A percentile compares a stretch with the other conserved stretches of the same genome.
These are phyloP conservation scores for Nemophila menziesii DNA, from an alignment of 257 asterid species.

Conservation along the genomic window DNA sequence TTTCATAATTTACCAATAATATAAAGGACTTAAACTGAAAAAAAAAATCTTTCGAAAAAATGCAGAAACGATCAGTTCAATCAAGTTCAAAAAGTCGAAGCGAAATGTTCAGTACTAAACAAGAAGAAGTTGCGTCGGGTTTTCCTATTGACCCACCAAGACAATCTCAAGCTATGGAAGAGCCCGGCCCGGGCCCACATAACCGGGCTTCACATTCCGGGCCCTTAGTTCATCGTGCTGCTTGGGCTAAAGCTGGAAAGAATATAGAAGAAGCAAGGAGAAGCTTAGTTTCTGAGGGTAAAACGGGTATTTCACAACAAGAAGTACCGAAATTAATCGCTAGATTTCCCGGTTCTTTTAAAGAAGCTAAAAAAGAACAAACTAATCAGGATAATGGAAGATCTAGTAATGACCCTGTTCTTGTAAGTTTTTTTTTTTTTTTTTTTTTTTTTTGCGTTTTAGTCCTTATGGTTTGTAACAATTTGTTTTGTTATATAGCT, in stretches of 20 bases:
- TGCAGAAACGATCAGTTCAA: slow-evolving; percentile 72
- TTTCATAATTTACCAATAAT: background rate
- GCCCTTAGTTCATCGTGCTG: slow-evolving; percentile 76
- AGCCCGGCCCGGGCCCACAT: slow-evolving; percentile 40
- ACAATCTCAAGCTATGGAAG: slow-evolving; percentile 61
- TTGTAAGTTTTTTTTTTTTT: slow-evolving; percentile 27
- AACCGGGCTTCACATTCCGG: slow-evolving; percentile 93
- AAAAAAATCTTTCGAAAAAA: too few relatives aligned
- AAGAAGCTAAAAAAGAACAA: slow-evolving; percentile 53
- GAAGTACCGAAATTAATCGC: slow-evolving; percentile 61
- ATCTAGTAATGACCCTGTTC: slow-evolving; percentile 41
- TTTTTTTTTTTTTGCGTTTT: background rate
- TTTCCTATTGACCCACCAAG: slow-evolving; percentile 93
- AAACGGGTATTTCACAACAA: slow-evolving; percentile 32
- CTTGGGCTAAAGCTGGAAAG: slow-evolving; percentile 74
- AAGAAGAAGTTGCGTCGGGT: slow-evolving; percentile 84
- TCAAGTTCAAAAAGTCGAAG: slow-evolving; percentile 87
- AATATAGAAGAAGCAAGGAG: slow-evolving; percentile 62
- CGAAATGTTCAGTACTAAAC: slow-evolving; percentile 88
- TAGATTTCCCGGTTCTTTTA: slow-evolving; percentile 78
- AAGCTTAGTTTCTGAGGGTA: slow-evolving; percentile 67
- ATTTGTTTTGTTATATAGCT: slow-evolving; percentile 23
- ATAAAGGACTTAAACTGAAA: too few relatives aligned
- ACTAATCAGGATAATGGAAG: slow-evolving; percentile 41
- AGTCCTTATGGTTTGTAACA: background rate